phyloP scores from a whole-genome alignment of 352 stramenopile species.

The Phytophthora pluvialis region DNA sequence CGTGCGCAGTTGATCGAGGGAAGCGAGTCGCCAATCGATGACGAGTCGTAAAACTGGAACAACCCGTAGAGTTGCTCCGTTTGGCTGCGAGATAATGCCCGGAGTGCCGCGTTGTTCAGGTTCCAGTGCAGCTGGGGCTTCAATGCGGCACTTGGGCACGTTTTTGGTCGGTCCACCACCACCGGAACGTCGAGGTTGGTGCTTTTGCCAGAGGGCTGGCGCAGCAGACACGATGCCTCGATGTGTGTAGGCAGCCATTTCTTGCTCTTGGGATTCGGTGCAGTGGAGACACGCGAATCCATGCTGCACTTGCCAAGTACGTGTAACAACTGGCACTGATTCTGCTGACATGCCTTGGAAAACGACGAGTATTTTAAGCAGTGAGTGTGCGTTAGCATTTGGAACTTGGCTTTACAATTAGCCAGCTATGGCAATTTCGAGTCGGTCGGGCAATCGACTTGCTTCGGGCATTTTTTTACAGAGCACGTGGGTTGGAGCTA shows the following conservation, averaged over 20 bases:
- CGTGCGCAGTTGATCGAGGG: slow-evolving; percentile 57
- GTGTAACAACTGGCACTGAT: too few species aligned
- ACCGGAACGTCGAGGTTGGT: too few species aligned
- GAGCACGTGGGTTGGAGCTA: too few species aligned
- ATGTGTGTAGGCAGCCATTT: slow-evolving; percentile 12
- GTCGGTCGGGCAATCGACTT: too few species aligned
- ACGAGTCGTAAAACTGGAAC: slow-evolving; percentile 73
- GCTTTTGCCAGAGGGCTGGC: slow-evolving; percentile 6
- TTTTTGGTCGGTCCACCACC: slow-evolving; percentile 9
- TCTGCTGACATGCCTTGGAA: too few species aligned
- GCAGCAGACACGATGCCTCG: slow-evolving; percentile 7
- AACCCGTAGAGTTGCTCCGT: slow-evolving; percentile 49
- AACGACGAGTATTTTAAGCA: too few species aligned
- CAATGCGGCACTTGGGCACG: slow-evolving; percentile 17
- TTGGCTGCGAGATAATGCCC: slow-evolving; percentile 35
- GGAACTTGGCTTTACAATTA: too few species aligned
- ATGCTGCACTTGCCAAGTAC: background rate
- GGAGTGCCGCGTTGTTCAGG: slow-evolving; percentile 46
- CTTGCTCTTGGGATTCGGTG: slow-evolving; percentile 8
- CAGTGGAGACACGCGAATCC: slow-evolving; percentile 19
- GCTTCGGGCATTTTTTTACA: too few species aligned
- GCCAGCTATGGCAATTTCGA: too few species aligned
- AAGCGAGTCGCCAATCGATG: slow-evolving; percentile 45
- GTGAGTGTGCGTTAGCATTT: too few species aligned
- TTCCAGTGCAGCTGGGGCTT: slow-evolving; percentile 64